Evolutionary conservation across 305 asterid genomes (phyloP).

Genomic region (Rubia tinctorum): DNA sequence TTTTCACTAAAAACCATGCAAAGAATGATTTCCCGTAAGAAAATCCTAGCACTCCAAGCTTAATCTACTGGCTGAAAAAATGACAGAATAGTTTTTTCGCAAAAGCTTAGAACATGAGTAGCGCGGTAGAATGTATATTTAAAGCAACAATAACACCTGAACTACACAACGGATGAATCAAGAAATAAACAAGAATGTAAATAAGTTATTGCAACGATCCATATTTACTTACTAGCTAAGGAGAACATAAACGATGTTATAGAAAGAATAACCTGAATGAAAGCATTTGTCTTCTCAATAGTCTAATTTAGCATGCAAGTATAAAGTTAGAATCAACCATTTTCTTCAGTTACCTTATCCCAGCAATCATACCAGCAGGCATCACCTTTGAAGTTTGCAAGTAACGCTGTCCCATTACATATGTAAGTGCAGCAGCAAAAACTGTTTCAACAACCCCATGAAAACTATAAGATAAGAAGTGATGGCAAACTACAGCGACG

Average conservation of each 20-base stretch:
- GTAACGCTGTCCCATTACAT: slow-evolving; percentile 74
- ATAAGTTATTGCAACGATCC: background rate
- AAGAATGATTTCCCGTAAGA: no score
- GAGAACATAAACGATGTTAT: background rate
- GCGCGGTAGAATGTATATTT: background rate
- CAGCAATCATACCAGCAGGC: slow-evolving; percentile 91
- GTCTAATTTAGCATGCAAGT: background rate
- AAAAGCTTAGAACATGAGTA: background rate
- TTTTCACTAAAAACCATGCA: background rate
- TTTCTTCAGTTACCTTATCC: slow-evolving; percentile 55
- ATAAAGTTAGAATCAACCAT: background rate
- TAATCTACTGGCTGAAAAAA: no score
- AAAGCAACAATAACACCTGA: background rate
- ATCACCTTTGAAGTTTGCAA: slow-evolving; percentile 62
- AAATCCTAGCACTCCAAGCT: no score
- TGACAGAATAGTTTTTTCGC: background rate
- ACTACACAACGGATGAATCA: background rate
- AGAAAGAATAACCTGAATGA: background rate
- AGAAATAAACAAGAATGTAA: background rate
- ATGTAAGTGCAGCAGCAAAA: slow-evolving; percentile 56
- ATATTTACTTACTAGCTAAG: background rate
- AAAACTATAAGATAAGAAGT: background rate
- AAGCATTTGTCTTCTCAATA: background rate
- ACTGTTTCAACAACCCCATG: slow-evolving; percentile 33
- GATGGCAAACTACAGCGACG: background rate